A percentile compares a stretch with the other conserved stretches of the same genome.
Conservation (phyloP, 805 yeast species). For the Cyberlindnera mrakii region DNA sequence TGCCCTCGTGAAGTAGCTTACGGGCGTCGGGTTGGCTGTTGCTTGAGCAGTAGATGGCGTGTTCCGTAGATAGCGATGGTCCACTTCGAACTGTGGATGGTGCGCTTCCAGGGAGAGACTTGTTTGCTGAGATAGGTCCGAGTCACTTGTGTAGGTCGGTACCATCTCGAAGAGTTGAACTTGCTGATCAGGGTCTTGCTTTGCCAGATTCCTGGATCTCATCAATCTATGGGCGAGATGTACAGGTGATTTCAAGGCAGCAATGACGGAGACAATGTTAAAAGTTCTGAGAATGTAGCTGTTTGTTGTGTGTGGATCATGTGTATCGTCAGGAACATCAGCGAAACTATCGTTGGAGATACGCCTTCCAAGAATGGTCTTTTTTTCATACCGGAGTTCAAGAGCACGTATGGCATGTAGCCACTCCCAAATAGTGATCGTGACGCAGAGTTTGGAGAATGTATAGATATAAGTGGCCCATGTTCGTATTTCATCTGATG, state of each 20-base stretch:
- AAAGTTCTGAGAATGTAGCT: constrained; percentile 16
- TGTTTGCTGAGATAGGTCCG: constrained; percentile 8
- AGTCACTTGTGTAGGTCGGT: constrained; percentile 2
- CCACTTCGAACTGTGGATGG: constrained; percentile 23
- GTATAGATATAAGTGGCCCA: constrained; percentile 44
- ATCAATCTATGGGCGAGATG: constrained; percentile 1
- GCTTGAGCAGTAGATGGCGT: constrained; percentile 21
- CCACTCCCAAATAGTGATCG: constrained; percentile 65
- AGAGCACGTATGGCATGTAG: constrained; percentile 44
- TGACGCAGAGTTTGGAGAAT: constrained; percentile 42
- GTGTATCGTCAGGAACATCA: constrained; percentile 6
- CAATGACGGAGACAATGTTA: constrained; percentile 13
- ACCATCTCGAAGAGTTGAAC: background rate
- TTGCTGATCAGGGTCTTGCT: background rate
- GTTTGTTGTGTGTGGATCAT: constrained; percentile 1
- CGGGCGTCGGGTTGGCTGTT: constrained; percentile 6
- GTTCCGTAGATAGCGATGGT: constrained; percentile 21
- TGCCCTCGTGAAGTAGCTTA: constrained; percentile 9
- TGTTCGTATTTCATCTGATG: constrained; percentile 34
- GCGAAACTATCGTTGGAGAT: constrained; percentile 39
- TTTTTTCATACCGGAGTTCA: constrained; percentile 44
- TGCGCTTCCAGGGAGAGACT: constrained; percentile 18
- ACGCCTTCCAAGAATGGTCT: constrained; percentile 59
- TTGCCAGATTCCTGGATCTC: background rate
- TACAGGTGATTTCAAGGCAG: constrained; percentile 6